Evolutionary conservation across 116 monocot species (phyloP).

Genomic region (Trichopus zeylanicus): DNA sequence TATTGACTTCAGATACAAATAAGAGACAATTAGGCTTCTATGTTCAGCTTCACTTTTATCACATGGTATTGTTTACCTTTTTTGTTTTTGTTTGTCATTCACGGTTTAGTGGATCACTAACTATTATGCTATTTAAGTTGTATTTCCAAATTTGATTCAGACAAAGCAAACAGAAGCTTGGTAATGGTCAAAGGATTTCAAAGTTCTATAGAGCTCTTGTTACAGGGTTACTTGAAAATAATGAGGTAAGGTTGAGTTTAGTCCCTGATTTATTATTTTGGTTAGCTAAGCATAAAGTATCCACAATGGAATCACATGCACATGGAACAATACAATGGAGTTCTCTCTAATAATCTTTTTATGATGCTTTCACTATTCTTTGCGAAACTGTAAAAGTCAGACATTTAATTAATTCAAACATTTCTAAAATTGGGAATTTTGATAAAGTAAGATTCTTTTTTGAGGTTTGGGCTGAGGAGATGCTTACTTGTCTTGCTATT

Average conservation of each 20-base stretch:
- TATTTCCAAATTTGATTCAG: slow-evolving; percentile 7
- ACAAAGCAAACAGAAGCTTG: slow-evolving; percentile 15
- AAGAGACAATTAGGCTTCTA: background rate
- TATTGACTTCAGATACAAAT: too few relatives aligned
- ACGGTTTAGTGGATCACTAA: too few relatives aligned
- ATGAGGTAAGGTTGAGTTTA: slow-evolving; percentile 51
- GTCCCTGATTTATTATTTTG: background rate
- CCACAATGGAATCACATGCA: background rate
- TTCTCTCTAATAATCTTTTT: too few relatives aligned
- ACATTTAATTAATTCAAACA: too few relatives aligned
- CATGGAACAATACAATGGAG: background rate
- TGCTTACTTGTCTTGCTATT: too few relatives aligned
- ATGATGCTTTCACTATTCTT: too few relatives aligned
- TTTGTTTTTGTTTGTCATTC: too few relatives aligned
- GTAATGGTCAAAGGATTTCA: slow-evolving; percentile 33
- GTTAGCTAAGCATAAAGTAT: background rate
- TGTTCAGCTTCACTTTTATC: background rate
- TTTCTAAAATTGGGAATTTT: too few relatives aligned
- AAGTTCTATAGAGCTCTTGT: slow-evolving; percentile 81
- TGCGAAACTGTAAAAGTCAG: too few relatives aligned
- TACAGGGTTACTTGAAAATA: slow-evolving; percentile 45
- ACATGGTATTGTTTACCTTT: background rate
- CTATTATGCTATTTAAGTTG: background rate
- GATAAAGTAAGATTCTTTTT: too few relatives aligned
- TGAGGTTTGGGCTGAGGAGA: too few relatives aligned